Evolutionary conservation across 1,284 basidiomycete genomes (phyloP).

Genomic region (Schizophyllum amplum): DNA sequence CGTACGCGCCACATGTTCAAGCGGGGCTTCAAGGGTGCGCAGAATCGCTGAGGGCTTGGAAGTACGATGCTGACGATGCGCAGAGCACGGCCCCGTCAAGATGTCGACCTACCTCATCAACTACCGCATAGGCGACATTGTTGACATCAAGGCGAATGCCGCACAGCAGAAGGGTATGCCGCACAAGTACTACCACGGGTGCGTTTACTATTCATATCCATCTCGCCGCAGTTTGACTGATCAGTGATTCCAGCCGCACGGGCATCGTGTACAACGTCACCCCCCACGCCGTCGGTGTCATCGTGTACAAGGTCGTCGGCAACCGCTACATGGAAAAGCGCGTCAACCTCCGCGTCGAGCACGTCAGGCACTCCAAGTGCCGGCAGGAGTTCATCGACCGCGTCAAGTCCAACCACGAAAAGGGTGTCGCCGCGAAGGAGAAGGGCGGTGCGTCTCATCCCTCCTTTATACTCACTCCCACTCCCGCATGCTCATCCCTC

Average conservation of each 20-base stretch:
- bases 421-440: constrained; percentile 80
- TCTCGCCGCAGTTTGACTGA: neutral
- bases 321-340: constrained; percentile 99
- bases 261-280: constrained; percentile 99
- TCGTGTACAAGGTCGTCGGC: constrained; percentile 98
- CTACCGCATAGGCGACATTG: constrained; percentile 96
- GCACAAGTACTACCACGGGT: constrained; percentile 95
- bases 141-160: constrained; percentile 99
- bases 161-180: constrained; percentile 99
- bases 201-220: constrained; percentile 22
- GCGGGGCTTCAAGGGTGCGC: constrained; percentile 89
- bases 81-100: constrained; percentile 89
- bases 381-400: constrained; percentile 97
- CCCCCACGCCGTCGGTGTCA: constrained; percentile 90
- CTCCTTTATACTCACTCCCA: neutral
- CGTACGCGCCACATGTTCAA: constrained; percentile 99
- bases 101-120: constrained; percentile 90
- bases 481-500: constrained; percentile 3
- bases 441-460: constrained; percentile 68
- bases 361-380: constrained; percentile 97
- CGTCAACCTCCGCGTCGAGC: constrained; percentile 98
- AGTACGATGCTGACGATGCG: neutral
- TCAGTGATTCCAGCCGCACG: constrained; percentile 59
- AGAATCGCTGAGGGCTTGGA: neutral
- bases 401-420: constrained; percentile 88